Conservation (phyloP, 2,329 filamentous ascomycete genomes). For the Ophiostoma quercus region DNA sequence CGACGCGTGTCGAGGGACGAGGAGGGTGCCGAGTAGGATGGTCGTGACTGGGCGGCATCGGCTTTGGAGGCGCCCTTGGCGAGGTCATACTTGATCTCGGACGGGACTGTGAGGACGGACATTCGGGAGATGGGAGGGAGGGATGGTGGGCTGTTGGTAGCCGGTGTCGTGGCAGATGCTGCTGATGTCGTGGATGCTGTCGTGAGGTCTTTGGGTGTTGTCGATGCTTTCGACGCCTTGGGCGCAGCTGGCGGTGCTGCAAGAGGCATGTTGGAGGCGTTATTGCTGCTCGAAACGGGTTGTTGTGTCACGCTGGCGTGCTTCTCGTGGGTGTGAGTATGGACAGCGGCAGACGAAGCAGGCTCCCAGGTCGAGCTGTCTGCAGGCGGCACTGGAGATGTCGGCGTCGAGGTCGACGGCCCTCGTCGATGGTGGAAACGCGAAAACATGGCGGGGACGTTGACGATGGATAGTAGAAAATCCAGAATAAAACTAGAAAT, state of each 20-base stretch:
- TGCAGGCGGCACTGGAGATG: slow-evolving; percentile 42
- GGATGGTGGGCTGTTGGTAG: slow-evolving; percentile 40
- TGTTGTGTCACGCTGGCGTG: slow-evolving; percentile 14
- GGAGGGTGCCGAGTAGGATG: slow-evolving; percentile 26
- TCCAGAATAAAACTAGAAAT: background rate
- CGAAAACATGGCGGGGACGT: slow-evolving; percentile 33
- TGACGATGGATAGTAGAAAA: background rate
- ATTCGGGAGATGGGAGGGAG: slow-evolving; percentile 50
- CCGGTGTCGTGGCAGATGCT: slow-evolving; percentile 23
- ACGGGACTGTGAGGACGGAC: slow-evolving; percentile 44
- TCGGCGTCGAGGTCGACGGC: slow-evolving; percentile 51
- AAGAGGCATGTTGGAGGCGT: background rate
- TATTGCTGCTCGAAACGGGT: slow-evolving; percentile 22
- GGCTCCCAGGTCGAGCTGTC: slow-evolving; percentile 43
- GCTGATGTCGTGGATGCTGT: background rate
- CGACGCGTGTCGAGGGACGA: slow-evolving; percentile 21
- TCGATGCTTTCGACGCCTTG: background rate
- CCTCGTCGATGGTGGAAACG: slow-evolving; percentile 56
- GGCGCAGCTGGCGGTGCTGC: background rate
- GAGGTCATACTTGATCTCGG: slow-evolving; percentile 18
- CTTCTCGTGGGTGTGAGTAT: slow-evolving; percentile 38
- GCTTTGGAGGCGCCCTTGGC: slow-evolving; percentile 26
- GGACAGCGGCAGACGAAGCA: slow-evolving; percentile 34
- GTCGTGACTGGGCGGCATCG: slow-evolving; percentile 23
- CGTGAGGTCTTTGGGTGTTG: background rate